A percentile compares a stretch with the other conserved stretches of the same genome.
Evolutionary conservation across 2,329 filamentous ascomycete genomes (phyloP).

Genomic region (Alternaria burnsii): DNA sequence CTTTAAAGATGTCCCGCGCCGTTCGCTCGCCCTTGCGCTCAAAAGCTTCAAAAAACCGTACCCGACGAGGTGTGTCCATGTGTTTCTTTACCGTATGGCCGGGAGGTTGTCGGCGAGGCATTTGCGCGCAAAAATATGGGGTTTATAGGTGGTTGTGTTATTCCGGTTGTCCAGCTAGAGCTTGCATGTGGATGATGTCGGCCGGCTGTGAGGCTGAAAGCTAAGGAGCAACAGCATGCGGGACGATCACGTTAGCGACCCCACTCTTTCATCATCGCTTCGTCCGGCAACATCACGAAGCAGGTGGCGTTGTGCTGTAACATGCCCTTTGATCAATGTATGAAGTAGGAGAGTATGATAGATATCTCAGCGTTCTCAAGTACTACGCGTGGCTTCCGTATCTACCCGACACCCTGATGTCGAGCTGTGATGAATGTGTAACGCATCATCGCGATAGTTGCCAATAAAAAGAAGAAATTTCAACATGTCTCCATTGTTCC

Average conservation of each 20-base stretch:
- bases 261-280: slow-evolving; percentile 13
- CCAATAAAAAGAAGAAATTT: slow-evolving; percentile 14
- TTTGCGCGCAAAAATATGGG: no score
- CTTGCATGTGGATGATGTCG: slow-evolving; percentile 7
- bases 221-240: slow-evolving; percentile 16
- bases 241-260: slow-evolving; percentile 22
- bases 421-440: background rate
- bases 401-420: background rate
- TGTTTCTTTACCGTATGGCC: no score
- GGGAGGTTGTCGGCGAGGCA: no score
- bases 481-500: slow-evolving; percentile 34
- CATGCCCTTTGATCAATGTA: background rate
- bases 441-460: slow-evolving; percentile 4
- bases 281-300: background rate
- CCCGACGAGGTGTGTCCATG: no score
- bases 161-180: background rate
- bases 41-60: no score
- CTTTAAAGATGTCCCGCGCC: no score
- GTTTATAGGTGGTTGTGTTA: background rate
- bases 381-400: background rate
- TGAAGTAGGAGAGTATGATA: background rate
- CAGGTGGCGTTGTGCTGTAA: background rate
- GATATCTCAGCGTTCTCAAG: no score
- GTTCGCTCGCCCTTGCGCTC: no score
- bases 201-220: slow-evolving; percentile 28